Base-by-base conservation (phyloP, 805 yeast species). In the Yarrowia porcina region DNA sequence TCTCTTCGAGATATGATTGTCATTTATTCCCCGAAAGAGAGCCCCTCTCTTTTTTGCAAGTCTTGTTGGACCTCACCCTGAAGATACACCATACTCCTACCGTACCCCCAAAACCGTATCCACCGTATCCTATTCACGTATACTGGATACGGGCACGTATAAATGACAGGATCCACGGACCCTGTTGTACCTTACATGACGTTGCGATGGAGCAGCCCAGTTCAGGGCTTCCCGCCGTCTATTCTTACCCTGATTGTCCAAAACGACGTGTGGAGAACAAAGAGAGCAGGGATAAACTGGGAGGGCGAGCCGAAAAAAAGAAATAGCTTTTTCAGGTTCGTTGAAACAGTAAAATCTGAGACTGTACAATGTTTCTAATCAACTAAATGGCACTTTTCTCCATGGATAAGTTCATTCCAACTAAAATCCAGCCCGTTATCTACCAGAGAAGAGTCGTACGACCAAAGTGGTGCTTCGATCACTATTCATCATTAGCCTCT, bases 141-240 rank as follows among this genome's bases (percentile, higher is more conserved):
- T 41, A 10, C 18, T 15, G 18, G 13, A 41, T 41, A 41, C 45
- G 45, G 45, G 18, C 20, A 23, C 45, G 45, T 41, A 41, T 41
- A 39, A 13, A 21, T 41, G 45, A 23, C 45, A 41, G 45, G 10
- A 20, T 23, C 45, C 28, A 23, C 45, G 30, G 44, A 23, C 45
- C 45, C 45, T 41, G 45, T 30, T 41, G 45, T 41, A 41, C 45
- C 45, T 41, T 41, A 41, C 45, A 41, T 41, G 45, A 41, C 45
- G 44, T 39, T 39, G 27, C 30, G 30, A 41, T 23, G 30, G 45
- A 23, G 23, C 25, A 38, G 44, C 44, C 44, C 27, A 17, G 38
- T 20, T 21, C n/a, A 20, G 13, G 17, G 42, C 44, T 15, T 41
- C 30, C 45, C 45, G 30, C 23, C 45, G 45, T 30, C 18, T 41